Percentiles rank a stretch among this genome's conserved stretches.
Evolutionary conservation across 2,329 filamentous ascomycete genomes (phyloP).

Genomic region (Kalmusia sp.): DNA sequence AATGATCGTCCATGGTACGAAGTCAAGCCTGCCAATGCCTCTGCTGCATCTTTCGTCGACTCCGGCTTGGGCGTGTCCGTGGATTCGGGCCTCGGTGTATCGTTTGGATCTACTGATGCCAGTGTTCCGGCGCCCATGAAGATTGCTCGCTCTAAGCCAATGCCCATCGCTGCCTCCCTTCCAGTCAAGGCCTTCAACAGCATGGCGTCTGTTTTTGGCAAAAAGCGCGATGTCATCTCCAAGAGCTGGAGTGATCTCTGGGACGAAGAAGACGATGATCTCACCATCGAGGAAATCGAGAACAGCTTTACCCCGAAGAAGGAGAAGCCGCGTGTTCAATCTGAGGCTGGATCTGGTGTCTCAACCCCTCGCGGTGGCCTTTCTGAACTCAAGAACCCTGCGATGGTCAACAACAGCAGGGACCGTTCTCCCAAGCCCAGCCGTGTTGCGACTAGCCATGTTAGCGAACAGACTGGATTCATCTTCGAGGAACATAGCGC

Average conservation of each 20-base stretch:
- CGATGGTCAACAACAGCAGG: constrained; percentile 58
- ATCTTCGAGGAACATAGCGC: constrained; percentile 71
- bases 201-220: constrained; percentile 81
- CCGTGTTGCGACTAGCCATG: constrained; percentile 63
- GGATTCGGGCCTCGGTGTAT: constrained; percentile 81
- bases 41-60: constrained; percentile 82
- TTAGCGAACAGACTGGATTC: constrained; percentile 72
- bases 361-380: constrained; percentile 60
- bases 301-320: constrained; percentile 60
- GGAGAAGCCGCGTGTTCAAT: constrained; percentile 46
- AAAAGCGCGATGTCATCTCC: constrained; percentile 78
- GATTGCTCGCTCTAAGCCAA: constrained; percentile 70
- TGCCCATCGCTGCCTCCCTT: constrained; percentile 82
- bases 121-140: constrained; percentile 55
- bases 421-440: constrained; percentile 43
- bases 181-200: constrained; percentile 70
- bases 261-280: constrained; percentile 93
- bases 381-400: constrained; percentile 62
- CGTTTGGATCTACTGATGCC: constrained; percentile 72
- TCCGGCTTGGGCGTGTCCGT: constrained; percentile 82
- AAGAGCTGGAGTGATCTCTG: constrained; percentile 99
- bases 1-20: constrained; percentile 73
- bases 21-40: constrained; percentile 76
- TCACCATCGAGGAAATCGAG: constrained; percentile 63
- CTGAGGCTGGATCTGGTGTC: constrained; percentile 52